Base-by-base conservation (phyloP, 2,329 filamentous ascomycete species). In the Gnomoniopsis smithogilvyi region DNA sequence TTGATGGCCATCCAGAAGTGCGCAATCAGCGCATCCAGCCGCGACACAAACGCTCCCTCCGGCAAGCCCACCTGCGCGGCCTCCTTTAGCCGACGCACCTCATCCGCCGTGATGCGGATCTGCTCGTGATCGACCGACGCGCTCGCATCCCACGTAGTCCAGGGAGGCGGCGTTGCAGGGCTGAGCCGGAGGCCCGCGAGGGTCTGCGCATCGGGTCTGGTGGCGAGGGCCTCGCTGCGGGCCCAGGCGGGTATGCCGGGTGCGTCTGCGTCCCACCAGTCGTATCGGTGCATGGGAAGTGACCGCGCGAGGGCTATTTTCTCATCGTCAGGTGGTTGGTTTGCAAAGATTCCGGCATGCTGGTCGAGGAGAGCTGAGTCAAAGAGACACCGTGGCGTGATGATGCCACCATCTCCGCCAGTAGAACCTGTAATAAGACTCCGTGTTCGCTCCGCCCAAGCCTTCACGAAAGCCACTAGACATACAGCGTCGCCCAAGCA, bases 1-100 rank as follows among this genome's bases (percentile, higher is more conserved):
- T 73, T 77, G 57, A 82, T 74, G 0, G 71, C 64, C 1, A 70
- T 68, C 76, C 76, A 81, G 17, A 80, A 59, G 58, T 81, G 77
- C 0, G 78, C 78, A 4, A 81, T 64, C 1, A 78, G 62, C 0
- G 76, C 73, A 49, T 81, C 79, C 14, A 76, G 74, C 38, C 76
- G 72, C 7, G 75, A 79, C 17, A 78, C 65, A 3, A 60, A 49
- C 12, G 57, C 30, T 15, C 34, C 45, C 52, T 26, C 21, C 46
- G 8, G 47, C 19, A 41, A 17, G 62, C 58, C 46, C 59, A 38
- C 47, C 51, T 64, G 60, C 1, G 63, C 63, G 1, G 62, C 54
- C 11, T 60, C 51, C 57, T 72, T 76, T 52, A 80, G 72, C 0
- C 53, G 51, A 6, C 68, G 61, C 1, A 80, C 60, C 54, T 78